Percentiles rank a stretch among this genome's conserved stretches.
phyloP scores from a whole-genome alignment of 1,284 basidiomycete species.

The Puccinia triticina region DNA sequence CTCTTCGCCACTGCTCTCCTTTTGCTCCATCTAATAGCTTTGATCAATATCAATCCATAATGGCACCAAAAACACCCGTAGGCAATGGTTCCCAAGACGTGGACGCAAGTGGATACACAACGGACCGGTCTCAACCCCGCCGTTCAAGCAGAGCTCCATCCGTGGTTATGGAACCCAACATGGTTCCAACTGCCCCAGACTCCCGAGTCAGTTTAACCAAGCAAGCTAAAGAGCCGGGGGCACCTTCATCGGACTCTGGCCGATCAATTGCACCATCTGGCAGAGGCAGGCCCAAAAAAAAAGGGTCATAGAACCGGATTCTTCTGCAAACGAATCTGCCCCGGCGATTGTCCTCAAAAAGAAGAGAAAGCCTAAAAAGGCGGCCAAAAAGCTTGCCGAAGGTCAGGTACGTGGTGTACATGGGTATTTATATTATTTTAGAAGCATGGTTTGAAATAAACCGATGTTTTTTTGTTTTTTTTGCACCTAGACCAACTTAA shows the following conservation, averaged over 20 bases:
- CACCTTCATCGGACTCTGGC: neutral
- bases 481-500: too few relatives aligned
- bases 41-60: neutral
- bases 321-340: neutral
- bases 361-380: neutral
- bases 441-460: too few relatives aligned
- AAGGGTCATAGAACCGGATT: neutral
- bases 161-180: neutral
- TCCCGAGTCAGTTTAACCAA: neutral
- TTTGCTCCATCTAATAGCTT: too few relatives aligned
- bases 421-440: too few relatives aligned
- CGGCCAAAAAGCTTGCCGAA: too few relatives aligned
- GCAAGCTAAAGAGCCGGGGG: neutral
- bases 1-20: neutral
- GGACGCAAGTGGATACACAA: neutral
- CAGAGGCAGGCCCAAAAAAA: neutral
- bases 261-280: neutral
- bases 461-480: too few relatives aligned
- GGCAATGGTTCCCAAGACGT: neutral
- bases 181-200: neutral
- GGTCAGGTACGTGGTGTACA: neutral
- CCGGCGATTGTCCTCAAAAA: neutral
- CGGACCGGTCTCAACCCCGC: constrained; percentile 2
- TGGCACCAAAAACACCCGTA: neutral
- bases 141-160: neutral